A percentile compares a stretch with the other conserved stretches of the same genome.
phyloP scores from a whole-genome alignment of 805 yeast genomes.

The Candida tallmaniae region DNA sequence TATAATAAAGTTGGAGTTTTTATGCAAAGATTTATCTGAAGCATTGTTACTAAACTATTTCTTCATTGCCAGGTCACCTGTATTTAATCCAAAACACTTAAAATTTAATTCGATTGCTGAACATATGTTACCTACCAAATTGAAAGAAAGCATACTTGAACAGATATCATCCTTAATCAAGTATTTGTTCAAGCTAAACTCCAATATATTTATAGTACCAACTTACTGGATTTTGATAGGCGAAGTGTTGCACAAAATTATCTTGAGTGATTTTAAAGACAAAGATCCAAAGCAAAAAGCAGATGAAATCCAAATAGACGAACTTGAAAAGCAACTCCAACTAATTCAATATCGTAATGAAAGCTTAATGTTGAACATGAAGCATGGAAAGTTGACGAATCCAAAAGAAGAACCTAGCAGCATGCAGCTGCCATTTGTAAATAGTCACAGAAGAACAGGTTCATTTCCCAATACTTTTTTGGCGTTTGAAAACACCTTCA shows the following conservation, averaged over 20 bases:
- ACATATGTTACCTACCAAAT: slow-evolving; percentile 13
- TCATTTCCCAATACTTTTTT: slow-evolving; percentile 9
- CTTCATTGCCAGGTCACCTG: slow-evolving; percentile 5
- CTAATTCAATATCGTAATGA: slow-evolving; percentile 65
- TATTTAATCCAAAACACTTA: slow-evolving; percentile 9
- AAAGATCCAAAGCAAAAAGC: background rate
- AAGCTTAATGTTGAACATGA: slow-evolving; percentile 56
- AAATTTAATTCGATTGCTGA: slow-evolving; percentile 3
- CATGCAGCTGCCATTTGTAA: background rate
- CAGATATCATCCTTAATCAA: slow-evolving; percentile 26
- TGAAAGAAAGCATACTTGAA: slow-evolving; percentile 24
- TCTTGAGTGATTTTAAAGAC: background rate
- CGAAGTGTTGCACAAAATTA: slow-evolving; percentile 40
- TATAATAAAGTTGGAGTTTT: slow-evolving; percentile 48
- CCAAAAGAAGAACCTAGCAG: slow-evolving; percentile 3
- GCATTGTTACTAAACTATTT: slow-evolving; percentile 45
- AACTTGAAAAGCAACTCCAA: slow-evolving; percentile 46
- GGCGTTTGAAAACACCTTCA: slow-evolving; percentile 3
- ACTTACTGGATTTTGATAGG: slow-evolving; percentile 56
- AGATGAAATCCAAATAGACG: slow-evolving; percentile 16
- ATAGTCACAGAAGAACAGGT: slow-evolving; percentile 9
- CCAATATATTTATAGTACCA: slow-evolving; percentile 62
- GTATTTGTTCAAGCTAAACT: slow-evolving; percentile 44
- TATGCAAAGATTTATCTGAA: slow-evolving; percentile 64
- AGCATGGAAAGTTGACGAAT: slow-evolving; percentile 10